These are phyloP conservation scores for Tetrahymena borealis DNA, from an alignment of 73 alveolate genomes.

Conservation along the genomic window DNA sequence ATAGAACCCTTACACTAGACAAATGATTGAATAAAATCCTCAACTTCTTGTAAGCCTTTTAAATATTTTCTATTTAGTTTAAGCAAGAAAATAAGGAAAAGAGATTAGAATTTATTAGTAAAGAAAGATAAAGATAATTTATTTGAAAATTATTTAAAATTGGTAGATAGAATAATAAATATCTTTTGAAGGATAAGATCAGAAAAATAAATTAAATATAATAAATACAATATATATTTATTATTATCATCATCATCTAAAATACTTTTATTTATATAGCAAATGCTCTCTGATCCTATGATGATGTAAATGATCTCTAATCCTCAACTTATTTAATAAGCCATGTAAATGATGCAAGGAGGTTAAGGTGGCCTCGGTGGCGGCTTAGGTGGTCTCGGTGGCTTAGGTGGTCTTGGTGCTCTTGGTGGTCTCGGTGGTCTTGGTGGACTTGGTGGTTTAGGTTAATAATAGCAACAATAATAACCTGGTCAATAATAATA, in stretches of 20 bases:
- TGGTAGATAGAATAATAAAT: not conserved
- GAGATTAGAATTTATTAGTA: not conserved
- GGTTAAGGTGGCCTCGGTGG: not conserved
- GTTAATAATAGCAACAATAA: not conserved
- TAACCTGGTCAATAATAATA: not conserved
- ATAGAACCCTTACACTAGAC: not conserved
- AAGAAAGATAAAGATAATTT: not conserved
- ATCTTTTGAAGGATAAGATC: not conserved
- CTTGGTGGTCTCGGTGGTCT: not conserved
- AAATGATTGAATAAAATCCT: conserved; percentile 11
- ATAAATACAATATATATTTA: not conserved
- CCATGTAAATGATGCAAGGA: conserved; percentile 2
- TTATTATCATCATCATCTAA: not conserved
- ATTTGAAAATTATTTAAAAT: not conserved
- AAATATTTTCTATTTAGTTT: not conserved
- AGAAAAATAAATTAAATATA: not conserved
- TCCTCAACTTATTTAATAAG: conserved; percentile 3
- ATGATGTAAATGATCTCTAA: conserved; percentile 12
- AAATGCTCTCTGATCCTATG: conserved; percentile 12
- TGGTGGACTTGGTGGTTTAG: conserved; percentile 35
- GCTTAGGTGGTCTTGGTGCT: conserved; percentile 39
- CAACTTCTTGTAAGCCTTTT: not conserved
- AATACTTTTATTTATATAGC: not conserved
- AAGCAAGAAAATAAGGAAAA: not conserved
- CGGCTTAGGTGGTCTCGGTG: conserved; percentile 34